Evolutionary conservation across 179 eudicot genomes (phyloP).

Genomic region (Heliamphora pulchella): DNA sequence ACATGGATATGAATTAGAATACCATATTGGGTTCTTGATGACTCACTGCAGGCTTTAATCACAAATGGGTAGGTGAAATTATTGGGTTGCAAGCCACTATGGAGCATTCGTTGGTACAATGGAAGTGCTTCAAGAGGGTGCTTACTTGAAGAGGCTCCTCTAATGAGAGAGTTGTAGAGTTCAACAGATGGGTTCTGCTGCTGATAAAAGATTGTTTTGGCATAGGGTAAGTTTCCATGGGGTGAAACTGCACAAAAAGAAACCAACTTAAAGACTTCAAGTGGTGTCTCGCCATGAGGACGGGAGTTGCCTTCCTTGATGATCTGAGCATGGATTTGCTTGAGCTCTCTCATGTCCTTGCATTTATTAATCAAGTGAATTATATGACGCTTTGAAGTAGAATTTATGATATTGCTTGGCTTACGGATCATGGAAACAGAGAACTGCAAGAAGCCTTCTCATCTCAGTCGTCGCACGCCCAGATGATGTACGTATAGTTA

Average conservation of each 20-base stretch:
- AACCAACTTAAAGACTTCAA: slow-evolving; percentile 19
- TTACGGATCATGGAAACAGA: not conserved
- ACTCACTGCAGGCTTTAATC: slow-evolving; percentile 26
- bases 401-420: not conserved
- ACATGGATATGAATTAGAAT: slow-evolving; percentile 28
- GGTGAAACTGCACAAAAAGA: slow-evolving; percentile 31
- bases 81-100: slow-evolving; percentile 24
- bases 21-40: slow-evolving; percentile 16
- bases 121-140: slow-evolving; percentile 21
- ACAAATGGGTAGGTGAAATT: slow-evolving; percentile 32
- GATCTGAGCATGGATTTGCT: slow-evolving; percentile 31
- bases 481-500: too few relatives aligned
- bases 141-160: slow-evolving; percentile 25
- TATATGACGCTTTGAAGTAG: slow-evolving; percentile 7
- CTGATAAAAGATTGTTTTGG: slow-evolving; percentile 25
- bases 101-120: slow-evolving; percentile 23
- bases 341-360: slow-evolving; percentile 26
- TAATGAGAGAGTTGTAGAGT: slow-evolving; percentile 31
- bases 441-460: not conserved
- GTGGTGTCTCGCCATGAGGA: slow-evolving; percentile 10
- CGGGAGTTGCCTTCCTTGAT: slow-evolving; percentile 19
- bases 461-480: not conserved
- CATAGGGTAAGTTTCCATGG: slow-evolving; percentile 26
- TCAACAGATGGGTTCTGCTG: slow-evolving; percentile 25
- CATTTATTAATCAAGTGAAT: slow-evolving; percentile 16